These are phyloP conservation scores for Fusarium circinatum DNA, from an alignment of 2,329 filamentous ascomycete species.

Conservation along the genomic window DNA sequence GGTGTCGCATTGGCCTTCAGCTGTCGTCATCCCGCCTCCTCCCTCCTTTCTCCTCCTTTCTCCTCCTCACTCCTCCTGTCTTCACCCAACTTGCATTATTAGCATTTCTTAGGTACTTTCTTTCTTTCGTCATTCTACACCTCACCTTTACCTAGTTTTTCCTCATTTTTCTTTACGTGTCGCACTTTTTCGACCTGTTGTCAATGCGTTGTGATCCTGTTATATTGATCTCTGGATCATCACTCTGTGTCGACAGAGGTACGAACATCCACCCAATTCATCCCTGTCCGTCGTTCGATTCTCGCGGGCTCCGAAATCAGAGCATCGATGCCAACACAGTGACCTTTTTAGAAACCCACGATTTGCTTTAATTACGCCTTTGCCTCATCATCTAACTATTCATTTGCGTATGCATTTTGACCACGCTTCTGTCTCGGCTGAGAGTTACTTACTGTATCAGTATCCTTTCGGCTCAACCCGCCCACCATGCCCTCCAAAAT, in stretches of 20 bases:
- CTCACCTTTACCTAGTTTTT: not conserved
- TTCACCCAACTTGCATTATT: conserved; percentile 1
- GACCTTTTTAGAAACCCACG: conserved; percentile 3
- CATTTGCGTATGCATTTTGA: not conserved
- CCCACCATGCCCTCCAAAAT: conserved; percentile 41
- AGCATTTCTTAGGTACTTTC: not conserved
- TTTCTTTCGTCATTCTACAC: conserved; percentile 8
- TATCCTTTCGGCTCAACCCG: not conserved
- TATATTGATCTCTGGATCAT: conserved; percentile 7
- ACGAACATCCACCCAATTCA: conserved; percentile 15
- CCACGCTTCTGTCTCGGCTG: not conserved
- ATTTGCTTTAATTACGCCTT: not conserved
- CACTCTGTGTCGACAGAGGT: conserved; percentile 6
- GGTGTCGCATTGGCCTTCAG: conserved; percentile 23
- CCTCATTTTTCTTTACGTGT: not conserved
- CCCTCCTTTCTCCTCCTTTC: conserved; percentile 7
- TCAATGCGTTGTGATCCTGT: conserved; percentile 12
- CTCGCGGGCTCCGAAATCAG: conserved; percentile 12
- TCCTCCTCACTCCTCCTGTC: not conserved
- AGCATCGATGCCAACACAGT: conserved; percentile 20
- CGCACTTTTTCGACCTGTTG: not conserved
- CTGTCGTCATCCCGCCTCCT: conserved; percentile 25
- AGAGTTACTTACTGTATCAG: conserved; percentile 9
- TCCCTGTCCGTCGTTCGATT: conserved; percentile 41
- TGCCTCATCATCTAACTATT: not conserved